A percentile compares a stretch with the other conserved stretches of the same genome.
These are phyloP conservation scores for Acarospora socialis DNA, from an alignment of 2,329 filamentous ascomycete genomes.

Conservation along the genomic window DNA sequence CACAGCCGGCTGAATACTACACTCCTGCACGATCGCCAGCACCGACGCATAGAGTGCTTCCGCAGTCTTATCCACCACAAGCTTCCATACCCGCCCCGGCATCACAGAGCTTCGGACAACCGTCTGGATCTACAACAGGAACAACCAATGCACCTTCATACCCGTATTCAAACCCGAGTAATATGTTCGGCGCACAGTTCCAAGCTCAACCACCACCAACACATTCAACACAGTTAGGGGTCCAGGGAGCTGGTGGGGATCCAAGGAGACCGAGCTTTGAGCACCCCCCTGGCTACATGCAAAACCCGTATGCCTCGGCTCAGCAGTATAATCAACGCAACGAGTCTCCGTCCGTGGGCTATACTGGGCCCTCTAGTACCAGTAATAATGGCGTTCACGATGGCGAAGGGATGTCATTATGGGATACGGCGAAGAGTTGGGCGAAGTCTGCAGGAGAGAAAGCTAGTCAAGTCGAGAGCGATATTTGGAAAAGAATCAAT, in stretches of 20 bases:
- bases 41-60: slow-evolving; percentile 26
- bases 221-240: slow-evolving; percentile 11
- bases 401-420: slow-evolving; percentile 20
- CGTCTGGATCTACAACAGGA: slow-evolving; percentile 12
- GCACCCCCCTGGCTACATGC: slow-evolving; percentile 35
- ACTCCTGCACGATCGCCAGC: slow-evolving; percentile 24
- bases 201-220: slow-evolving; percentile 18
- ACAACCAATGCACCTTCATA: slow-evolving; percentile 14
- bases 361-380: background rate
- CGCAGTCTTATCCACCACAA: slow-evolving; percentile 16
- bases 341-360: background rate
- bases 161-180: slow-evolving; percentile 21
- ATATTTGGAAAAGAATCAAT: slow-evolving; percentile 35
- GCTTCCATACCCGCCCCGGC: slow-evolving; percentile 3
- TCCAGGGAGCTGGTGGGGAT: background rate
- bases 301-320: slow-evolving; percentile 31
- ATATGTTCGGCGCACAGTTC: slow-evolving; percentile 25
- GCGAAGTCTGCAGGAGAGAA: slow-evolving; percentile 26
- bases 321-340: slow-evolving; percentile 19
- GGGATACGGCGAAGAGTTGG: slow-evolving; percentile 30
- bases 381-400: slow-evolving; percentile 18
- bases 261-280: slow-evolving; percentile 14
- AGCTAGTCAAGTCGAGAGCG: slow-evolving; percentile 30
- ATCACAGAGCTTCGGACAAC: slow-evolving; percentile 16
- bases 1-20: slow-evolving; percentile 24